Base-by-base conservation (phyloP, 208 protist species). In the Acanthamoeba healyi region DNA sequence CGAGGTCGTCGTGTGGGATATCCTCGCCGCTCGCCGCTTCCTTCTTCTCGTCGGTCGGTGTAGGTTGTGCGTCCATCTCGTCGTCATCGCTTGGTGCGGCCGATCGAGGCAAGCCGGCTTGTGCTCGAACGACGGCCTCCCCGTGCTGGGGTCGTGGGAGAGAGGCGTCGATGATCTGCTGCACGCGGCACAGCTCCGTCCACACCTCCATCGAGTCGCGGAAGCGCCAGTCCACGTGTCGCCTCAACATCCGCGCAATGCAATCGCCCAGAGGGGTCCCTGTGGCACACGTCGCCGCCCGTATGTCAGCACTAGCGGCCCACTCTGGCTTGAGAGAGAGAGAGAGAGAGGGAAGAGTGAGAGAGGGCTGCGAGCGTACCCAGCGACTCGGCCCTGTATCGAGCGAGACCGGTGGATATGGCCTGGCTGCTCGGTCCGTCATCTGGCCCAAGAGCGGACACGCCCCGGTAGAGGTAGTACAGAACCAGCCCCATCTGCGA, bases 121-220 rank as follows among this genome's bases (percentile, higher is more conserved):
- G n/a, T n/a, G n/a, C n/a, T n/a, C n/a, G n/a, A n/a, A n/a, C n/a
- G n/a, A n/a, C n/a, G n/a, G n/a, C n/a, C 49, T 56, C 19, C 51
- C 26, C 19, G 19, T 58, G 51, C 51, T 14, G 51, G 19, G 12
- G 14, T 22, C 5, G 17, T 1, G 17, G 58, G n/a, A 67, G n/a
- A n/a, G 58, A 67, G n/a, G 58, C 58, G 29, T 67, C 19, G 58
- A 34, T 9, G 58, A 67, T 2, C 70, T 79, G 70, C 24, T 34
- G 70, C 36, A 79, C 70, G 40, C 70, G 70, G 70, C 70, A 46
- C 5, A 79, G 70, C 40, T 79, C 70, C 32, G 70, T 79, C 70
- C 70, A 79, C 40, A 79, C 70, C 40, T 79, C 70, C 70, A 79
- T 44, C 70, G 70, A 79, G 40, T 79, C 70, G 26, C 40, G 32